phyloP scores from a whole-genome alignment of 1,139 yeast species.

The Debaryomyces robertsiae region DNA sequence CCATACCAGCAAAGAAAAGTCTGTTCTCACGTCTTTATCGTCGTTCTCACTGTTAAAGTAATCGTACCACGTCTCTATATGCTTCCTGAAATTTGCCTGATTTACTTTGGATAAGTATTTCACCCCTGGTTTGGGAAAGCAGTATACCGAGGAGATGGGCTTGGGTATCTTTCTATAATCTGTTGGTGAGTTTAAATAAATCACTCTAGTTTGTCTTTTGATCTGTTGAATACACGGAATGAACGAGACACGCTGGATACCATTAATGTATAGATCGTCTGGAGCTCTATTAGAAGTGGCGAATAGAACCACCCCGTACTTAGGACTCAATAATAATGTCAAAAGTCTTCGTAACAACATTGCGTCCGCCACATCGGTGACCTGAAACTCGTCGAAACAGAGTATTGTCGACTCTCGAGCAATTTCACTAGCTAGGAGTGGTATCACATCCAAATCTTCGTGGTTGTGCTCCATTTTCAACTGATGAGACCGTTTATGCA shows the following conservation, averaged over 20 bases:
- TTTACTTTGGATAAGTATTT: constrained; percentile 55
- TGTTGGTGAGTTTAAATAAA: constrained; percentile 83
- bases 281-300: constrained; percentile 97
- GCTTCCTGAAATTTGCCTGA: constrained; percentile 57
- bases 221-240: constrained; percentile 87
- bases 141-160: constrained; percentile 81
- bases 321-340: constrained; percentile 59
- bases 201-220: constrained; percentile 72
- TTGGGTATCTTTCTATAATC: constrained; percentile 90
- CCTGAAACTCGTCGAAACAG: constrained; percentile 96
- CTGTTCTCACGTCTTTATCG: constrained; percentile 30
- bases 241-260: constrained; percentile 88
- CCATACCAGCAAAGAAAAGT: constrained; percentile 68
- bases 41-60: constrained; percentile 65
- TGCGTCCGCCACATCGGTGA: constrained; percentile 97
- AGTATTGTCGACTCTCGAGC: constrained; percentile 74
- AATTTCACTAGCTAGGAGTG: constrained; percentile 80
- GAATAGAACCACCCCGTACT: constrained; percentile 82
- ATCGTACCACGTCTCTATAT: constrained; percentile 74
- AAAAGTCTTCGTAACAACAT: constrained; percentile 84
- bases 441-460: constrained; percentile 78
- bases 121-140: constrained; percentile 67
- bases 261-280: constrained; percentile 87
- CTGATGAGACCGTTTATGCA: constrained; percentile 85
- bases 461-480: constrained; percentile 59